Evolutionary conservation across 208 protist species (phyloP), one percentile per base, ranked within the genome.

Genomic region (Leishmania tarentolae): DNA sequence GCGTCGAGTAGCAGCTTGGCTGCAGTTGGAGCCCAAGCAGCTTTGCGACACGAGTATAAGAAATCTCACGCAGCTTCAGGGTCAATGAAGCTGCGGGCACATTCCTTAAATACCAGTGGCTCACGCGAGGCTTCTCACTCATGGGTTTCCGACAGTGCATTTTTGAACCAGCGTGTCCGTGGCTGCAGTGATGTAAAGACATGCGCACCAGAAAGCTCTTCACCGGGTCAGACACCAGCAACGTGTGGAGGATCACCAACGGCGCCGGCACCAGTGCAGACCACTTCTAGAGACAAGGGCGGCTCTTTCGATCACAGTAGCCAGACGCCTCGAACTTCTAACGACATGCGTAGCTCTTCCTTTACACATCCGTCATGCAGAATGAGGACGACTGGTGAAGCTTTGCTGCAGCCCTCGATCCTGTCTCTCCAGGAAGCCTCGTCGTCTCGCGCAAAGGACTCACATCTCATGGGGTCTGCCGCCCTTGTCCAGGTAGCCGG

Each of bases 401-500:
- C 50, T 63, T 42, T 66, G 35, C 13, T 28, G 31, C 53, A 52
- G n/a, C 37, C 46, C 9, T 59, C 65, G 31, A 28, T 19, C 28
- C 21, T 47, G 6, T n/a, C 66, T 50, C 50, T 52, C 0, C 8
- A 3, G 24, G 61, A 4, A 5, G 17, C 42, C 0, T 82, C 82
- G 28, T 40, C 59, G 35, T 80, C 78, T 50, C 75, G 85, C 11
- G 85, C 85, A 1, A 53, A 72, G 52, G 57, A 59, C 21, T 71
- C 82, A 4, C 85, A 88, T 74, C 82, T 88, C 35, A 70, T 73
- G 50, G 85, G 85, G 42, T 78, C 61, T 40, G 85, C 82, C 5
- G 85, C 85, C 8, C 35, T 83, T 42, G 85, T 88, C 4, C 61
- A 68, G 11, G 66, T 73, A 40, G 63, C 74, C 8, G 82, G 70